phyloP scores from a whole-genome alignment of 192 early-diverging fungal genomes.

The Backusella morwellensis region DNA sequence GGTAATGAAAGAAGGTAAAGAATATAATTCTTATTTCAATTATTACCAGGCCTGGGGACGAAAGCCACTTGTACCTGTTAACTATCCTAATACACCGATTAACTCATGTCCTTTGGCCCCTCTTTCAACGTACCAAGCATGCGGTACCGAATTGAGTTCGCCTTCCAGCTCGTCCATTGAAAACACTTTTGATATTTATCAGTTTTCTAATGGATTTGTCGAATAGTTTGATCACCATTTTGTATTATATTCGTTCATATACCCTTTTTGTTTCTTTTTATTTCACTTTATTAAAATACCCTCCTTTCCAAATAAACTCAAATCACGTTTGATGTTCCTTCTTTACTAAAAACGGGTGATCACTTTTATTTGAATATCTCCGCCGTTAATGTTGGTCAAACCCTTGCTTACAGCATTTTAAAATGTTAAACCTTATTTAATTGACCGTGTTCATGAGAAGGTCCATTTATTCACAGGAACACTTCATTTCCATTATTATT shows the following conservation, averaged over 20 bases:
- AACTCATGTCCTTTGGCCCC: background rate
- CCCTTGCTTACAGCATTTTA: background rate
- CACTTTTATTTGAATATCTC: background rate
- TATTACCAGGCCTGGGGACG: slow-evolving; percentile 9
- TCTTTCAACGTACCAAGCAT: background rate
- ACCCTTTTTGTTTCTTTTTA: background rate
- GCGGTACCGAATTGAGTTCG: background rate
- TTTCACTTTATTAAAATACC: background rate
- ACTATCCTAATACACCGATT: background rate
- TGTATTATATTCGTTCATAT: background rate
- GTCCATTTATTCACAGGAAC: too few species aligned
- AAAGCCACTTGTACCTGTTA: background rate
- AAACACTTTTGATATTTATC: slow-evolving; percentile 13
- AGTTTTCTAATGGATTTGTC: background rate
- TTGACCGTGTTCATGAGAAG: too few species aligned
- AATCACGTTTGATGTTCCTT: background rate
- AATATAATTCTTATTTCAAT: slow-evolving; percentile 8
- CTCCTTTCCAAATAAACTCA: background rate
- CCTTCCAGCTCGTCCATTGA: background rate
- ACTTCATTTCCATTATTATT: too few species aligned
- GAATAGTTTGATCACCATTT: background rate
- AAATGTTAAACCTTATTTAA: too few species aligned
- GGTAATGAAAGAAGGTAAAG: background rate
- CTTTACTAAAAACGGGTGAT: background rate
- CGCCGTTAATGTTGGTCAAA: background rate